A percentile compares a stretch with the other conserved stretches of the same genome.
Conservation (phyloP, 2,329 filamentous ascomycete genomes). For the Pseudogymnoascus destructans region DNA sequence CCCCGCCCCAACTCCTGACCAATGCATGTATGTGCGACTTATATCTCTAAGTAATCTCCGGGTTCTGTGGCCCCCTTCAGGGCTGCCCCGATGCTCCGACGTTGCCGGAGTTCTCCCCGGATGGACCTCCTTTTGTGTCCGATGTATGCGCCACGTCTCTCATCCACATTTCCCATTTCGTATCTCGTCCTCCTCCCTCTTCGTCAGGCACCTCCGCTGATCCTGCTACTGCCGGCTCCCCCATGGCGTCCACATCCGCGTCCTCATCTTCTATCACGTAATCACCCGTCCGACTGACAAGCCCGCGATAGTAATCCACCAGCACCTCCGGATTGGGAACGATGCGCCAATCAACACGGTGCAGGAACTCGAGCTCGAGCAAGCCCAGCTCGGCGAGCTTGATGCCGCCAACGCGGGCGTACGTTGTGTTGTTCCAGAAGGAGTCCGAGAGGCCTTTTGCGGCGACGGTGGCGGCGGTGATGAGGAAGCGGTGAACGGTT, state of each 20-base stretch:
- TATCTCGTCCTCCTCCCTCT: constrained; percentile 11
- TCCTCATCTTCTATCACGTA: constrained; percentile 35
- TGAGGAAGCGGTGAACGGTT: constrained; percentile 93
- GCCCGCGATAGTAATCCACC: constrained; percentile 80
- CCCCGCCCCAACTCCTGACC: constrained; percentile 2
- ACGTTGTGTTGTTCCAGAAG: constrained; percentile 97
- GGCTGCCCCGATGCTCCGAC: background rate
- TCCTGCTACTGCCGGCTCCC: constrained; percentile 26
- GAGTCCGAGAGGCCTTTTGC: constrained; percentile 92
- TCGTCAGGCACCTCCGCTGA: constrained; percentile 23
- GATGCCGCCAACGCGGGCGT: constrained; percentile 86
- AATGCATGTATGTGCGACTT: constrained; percentile 2
- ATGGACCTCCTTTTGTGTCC: background rate
- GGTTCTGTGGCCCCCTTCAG: background rate
- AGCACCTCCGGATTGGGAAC: constrained; percentile 89
- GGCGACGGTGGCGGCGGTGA: constrained; percentile 88
- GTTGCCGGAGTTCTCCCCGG: background rate
- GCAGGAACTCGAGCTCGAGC: constrained; percentile 85
- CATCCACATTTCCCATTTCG: constrained; percentile 24
- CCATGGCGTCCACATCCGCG: constrained; percentile 24
- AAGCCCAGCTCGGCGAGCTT: constrained; percentile 80
- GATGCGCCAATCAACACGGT: constrained; percentile 89
- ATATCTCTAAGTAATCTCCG: constrained; percentile 1
- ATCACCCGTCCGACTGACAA: constrained; percentile 55
- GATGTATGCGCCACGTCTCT: constrained; percentile 20